Base-by-base conservation (phyloP, 2,329 filamentous ascomycete genomes). In the Ceratocystis lukuohia region DNA sequence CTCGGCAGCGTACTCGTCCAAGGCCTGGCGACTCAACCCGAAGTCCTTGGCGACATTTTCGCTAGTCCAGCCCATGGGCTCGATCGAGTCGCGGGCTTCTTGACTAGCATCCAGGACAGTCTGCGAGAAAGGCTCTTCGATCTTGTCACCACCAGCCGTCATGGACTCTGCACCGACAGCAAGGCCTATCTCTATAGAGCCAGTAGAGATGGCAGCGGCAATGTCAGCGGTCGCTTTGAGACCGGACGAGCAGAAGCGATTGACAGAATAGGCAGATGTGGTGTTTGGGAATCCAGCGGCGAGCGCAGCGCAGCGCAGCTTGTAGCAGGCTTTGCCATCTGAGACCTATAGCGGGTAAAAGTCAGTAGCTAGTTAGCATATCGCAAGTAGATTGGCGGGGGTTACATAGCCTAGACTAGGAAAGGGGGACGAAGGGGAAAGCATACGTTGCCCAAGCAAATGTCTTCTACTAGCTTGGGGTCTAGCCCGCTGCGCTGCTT, bases 21-120 rank as follows among this genome's bases (percentile, higher is more conserved):
- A 89, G 74, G 79, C 78, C 74, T 92, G 86, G 69, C 94, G 84
- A 1, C 84, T 78, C 74, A 99, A 87, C 74, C 88, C 84, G 76
- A 97, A 97, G 78, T 97, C 94, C 62, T 85, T 85, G 71, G 88
- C 91, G 33, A 99, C 91, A 74, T 97, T 97, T 80, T 99, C 94
- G 68, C 88, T 93, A 2, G 94, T 99, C 84, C 96, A 95, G 25
- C 94, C 94, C 94, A 99, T 99, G 70, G 93, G 89, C 81, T 91
- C 84, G 84, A 93, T 84, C 81, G 91, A 94, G 78, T 97, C 93
- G 61, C 77, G 77, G 0, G 91, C 84, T 74, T 96, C 90, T 74
- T 91, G 88, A 77, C 82, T 88, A 72, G 81, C 78, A 71, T 78
- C 75, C 61, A 89, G 78, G n/a, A 67, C 66, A 69, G 87, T 85